Evolutionary conservation across 768 basidiomycete species (phyloP).

Genomic region (Boletus tylopilopsis): DNA sequence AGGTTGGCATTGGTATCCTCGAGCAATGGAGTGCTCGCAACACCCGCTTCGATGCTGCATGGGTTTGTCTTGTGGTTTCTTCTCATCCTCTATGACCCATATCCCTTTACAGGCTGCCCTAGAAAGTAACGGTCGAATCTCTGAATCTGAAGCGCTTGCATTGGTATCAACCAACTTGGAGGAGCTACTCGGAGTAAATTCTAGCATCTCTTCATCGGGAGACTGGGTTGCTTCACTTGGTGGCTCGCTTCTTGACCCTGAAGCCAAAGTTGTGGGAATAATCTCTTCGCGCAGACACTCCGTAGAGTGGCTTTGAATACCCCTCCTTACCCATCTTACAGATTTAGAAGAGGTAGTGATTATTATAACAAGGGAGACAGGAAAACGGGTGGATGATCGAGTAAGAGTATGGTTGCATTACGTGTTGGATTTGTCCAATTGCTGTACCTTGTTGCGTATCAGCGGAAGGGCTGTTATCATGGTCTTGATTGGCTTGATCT

Average conservation of each 20-base stretch:
- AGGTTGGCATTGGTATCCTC: constrained; percentile 63
- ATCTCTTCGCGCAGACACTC: constrained; percentile 44
- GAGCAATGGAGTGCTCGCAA: constrained; percentile 73
- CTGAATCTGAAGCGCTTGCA: constrained; percentile 46
- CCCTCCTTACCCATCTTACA: constrained; percentile 1
- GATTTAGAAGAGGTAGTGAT: constrained; percentile 5
- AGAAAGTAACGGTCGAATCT: constrained; percentile 36
- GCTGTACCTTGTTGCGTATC: constrained; percentile 55
- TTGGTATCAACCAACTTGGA: constrained; percentile 55
- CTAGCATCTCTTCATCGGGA: constrained; percentile 19
- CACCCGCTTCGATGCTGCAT: constrained; percentile 74
- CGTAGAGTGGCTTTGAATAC: constrained; percentile 48
- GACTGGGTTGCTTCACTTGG: constrained; percentile 59
- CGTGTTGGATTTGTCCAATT: constrained; percentile 13
- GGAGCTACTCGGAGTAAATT: constrained; percentile 34
- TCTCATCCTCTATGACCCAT: constrained; percentile 1
- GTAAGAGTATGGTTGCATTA: constrained; percentile 6
- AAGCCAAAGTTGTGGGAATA: constrained; percentile 49
- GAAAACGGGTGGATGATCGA: not conserved
- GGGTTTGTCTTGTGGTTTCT: constrained; percentile 51
- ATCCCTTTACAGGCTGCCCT: constrained; percentile 35
- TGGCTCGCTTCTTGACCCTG: constrained; percentile 48
- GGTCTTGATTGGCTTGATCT: constrained; percentile 72
- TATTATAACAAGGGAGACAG: constrained; percentile 6
- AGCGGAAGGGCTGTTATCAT: constrained; percentile 62